phyloP scores from a whole-genome alignment of 2,329 filamentous ascomycete species.

The Byssoonygena ceratinophila region DNA sequence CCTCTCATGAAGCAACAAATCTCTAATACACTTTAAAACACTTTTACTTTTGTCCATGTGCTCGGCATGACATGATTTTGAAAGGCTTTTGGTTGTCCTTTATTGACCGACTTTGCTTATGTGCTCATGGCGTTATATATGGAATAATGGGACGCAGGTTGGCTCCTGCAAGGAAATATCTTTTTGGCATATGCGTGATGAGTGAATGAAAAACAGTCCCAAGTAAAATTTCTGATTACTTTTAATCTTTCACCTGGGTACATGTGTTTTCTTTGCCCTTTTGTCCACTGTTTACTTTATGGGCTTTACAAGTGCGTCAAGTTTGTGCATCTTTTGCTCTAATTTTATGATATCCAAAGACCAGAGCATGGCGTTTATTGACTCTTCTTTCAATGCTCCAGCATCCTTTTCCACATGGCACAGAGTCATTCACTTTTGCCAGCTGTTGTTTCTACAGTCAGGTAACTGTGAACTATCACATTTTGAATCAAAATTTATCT shows the following conservation, averaged over 20 bases:
- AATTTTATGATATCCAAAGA: slow-evolving; percentile 12
- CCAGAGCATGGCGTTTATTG: neutral
- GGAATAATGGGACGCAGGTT: neutral
- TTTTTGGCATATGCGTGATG: slow-evolving; percentile 3
- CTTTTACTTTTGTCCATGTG: neutral
- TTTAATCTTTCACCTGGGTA: slow-evolving; percentile 5
- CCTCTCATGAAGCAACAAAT: neutral
- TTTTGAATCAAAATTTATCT: neutral
- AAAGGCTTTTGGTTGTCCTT: neutral
- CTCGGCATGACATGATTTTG: slow-evolving; percentile 5
- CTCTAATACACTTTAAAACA: neutral
- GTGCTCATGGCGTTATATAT: neutral
- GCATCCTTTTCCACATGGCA: neutral
- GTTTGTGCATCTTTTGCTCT: neutral
- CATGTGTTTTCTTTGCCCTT: neutral
- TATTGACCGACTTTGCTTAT: neutral
- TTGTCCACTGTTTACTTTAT: neutral
- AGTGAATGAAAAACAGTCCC: neutral
- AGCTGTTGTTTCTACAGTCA: neutral
- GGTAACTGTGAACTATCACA: neutral
- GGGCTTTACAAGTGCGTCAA: neutral
- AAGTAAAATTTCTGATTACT: neutral
- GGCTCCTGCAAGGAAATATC: neutral
- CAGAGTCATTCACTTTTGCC: neutral
- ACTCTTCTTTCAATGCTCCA: neutral